A percentile compares a stretch with the other conserved stretches of the same genome.
Conservation (phyloP, 1,284 basidiomycete genomes). For the Xanthoconium separans region DNA sequence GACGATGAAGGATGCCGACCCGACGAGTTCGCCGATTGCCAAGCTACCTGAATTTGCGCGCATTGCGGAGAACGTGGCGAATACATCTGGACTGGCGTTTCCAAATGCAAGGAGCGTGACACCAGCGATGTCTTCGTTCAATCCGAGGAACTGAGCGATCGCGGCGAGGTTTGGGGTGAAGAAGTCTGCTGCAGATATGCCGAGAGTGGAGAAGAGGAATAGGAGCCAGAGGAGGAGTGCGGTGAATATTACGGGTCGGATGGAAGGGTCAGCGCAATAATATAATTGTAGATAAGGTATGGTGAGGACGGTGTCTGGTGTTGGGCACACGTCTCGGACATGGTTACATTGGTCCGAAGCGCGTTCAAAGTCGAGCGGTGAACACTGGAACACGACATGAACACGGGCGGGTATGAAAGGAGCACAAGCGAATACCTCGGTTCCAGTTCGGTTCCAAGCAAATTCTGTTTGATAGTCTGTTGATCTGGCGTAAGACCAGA, state of each 20-base stretch:
- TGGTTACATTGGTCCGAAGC: conserved; percentile 62
- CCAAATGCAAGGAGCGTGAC: conserved; percentile 94
- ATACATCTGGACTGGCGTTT: conserved; percentile 91
- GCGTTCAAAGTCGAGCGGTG: conserved; percentile 52
- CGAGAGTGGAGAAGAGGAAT: conserved; percentile 87
- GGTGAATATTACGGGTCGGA: conserved; percentile 59
- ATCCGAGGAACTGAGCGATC: conserved; percentile 75
- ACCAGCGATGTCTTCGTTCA: conserved; percentile 89
- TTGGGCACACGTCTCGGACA: conserved; percentile 53
- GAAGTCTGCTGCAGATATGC: conserved; percentile 92
- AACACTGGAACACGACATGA: conserved; percentile 45
- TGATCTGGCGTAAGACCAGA: conserved; percentile 63
- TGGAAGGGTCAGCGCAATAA: conserved; percentile 57
- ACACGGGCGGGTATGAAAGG: background rate
- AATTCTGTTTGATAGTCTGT: background rate
- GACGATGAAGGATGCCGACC: conserved; percentile 94
- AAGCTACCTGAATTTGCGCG: conserved; percentile 81
- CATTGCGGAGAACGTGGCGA: conserved; percentile 95
- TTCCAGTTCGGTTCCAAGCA: conserved; percentile 3
- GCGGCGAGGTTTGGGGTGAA: conserved; percentile 93
- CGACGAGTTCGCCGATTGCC: conserved; percentile 93
- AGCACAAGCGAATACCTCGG: conserved; percentile 8
- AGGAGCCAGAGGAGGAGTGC: conserved; percentile 73
- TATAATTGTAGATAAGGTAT: conserved; percentile 69
- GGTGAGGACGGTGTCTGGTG: conserved; percentile 61